Conservation (phyloP, 371 early-diverging fungal genomes). For the Mucor velutinosus region DNA sequence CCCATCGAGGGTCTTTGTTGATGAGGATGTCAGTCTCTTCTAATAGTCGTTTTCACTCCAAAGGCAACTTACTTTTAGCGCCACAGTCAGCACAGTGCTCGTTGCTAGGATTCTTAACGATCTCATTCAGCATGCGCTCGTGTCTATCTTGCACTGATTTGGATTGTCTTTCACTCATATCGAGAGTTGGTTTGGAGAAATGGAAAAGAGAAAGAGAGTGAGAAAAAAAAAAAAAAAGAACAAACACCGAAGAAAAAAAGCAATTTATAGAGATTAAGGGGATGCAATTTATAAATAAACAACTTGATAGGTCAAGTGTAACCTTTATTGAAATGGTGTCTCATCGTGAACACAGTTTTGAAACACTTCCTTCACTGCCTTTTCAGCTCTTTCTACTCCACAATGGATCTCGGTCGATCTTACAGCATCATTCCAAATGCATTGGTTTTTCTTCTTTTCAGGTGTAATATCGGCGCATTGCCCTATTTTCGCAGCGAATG, state of each 20-base stretch:
- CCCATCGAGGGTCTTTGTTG: slow-evolving; percentile 91
- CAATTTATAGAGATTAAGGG: background rate
- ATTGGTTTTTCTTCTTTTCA: slow-evolving; percentile 21
- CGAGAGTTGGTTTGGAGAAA: background rate
- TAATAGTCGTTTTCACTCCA: background rate
- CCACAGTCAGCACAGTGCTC: slow-evolving; percentile 83
- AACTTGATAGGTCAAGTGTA: too few relatives aligned
- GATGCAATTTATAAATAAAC: background rate
- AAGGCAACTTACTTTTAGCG: slow-evolving; percentile 61
- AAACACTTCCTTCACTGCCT: slow-evolving; percentile 40
- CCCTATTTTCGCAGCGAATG: slow-evolving; percentile 12
- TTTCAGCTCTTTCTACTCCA: slow-evolving; percentile 26
- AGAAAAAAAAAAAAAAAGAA: background rate
- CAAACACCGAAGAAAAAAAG: background rate
- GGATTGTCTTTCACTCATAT: slow-evolving; percentile 46
- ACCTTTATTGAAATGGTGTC: slow-evolving; percentile 33
- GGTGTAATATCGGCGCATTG: slow-evolving; percentile 41
- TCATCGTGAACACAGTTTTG: slow-evolving; percentile 39
- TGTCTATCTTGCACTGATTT: slow-evolving; percentile 47
- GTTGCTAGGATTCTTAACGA: slow-evolving; percentile 77
- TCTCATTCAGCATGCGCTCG: slow-evolving; percentile 69
- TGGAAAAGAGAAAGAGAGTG: background rate
- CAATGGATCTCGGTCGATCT: slow-evolving; percentile 43
- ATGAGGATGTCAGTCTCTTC: background rate
- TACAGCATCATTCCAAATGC: slow-evolving; percentile 45